phyloP scores from a whole-genome alignment of 2,329 filamentous ascomycete species.

The Colletotrichum falcatum region DNA sequence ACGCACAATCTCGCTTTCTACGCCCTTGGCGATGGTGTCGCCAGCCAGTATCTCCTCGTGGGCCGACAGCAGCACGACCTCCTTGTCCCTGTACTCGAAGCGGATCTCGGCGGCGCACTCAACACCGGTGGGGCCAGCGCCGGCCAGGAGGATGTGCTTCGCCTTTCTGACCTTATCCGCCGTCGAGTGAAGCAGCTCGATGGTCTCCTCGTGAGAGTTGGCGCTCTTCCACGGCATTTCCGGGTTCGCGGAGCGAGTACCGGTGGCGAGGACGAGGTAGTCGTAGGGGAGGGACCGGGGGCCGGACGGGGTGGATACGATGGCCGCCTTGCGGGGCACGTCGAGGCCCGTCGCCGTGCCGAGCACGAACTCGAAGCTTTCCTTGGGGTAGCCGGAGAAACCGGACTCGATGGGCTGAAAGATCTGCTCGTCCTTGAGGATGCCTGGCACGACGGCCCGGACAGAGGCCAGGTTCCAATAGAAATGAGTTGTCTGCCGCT shows the following conservation, averaged over 20 bases:
- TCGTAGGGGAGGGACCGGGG: slow-evolving; percentile 58
- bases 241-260: slow-evolving; percentile 57
- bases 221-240: slow-evolving; percentile 65
- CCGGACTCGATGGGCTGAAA: slow-evolving; percentile 62
- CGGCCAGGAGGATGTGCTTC: slow-evolving; percentile 66
- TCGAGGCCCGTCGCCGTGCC: slow-evolving; percentile 60
- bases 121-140: slow-evolving; percentile 67
- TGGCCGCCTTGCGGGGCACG: slow-evolving; percentile 54
- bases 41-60: slow-evolving; percentile 57
- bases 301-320: slow-evolving; percentile 49
- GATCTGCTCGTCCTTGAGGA: slow-evolving; percentile 62
- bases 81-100: slow-evolving; percentile 62
- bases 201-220: slow-evolving; percentile 59
- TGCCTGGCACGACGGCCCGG: slow-evolving; percentile 64
- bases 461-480: slow-evolving; percentile 70
- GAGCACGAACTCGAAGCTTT: slow-evolving; percentile 64
- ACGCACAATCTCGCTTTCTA: slow-evolving; percentile 62
- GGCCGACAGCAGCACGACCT: slow-evolving; percentile 61
- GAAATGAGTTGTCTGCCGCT: slow-evolving; percentile 64
- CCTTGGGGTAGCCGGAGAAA: slow-evolving; percentile 62
- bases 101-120: slow-evolving; percentile 68
- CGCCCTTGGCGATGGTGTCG: slow-evolving; percentile 57
- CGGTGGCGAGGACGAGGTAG: slow-evolving; percentile 69
- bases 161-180: slow-evolving; percentile 58
- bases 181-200: slow-evolving; percentile 55